Evolutionary conservation across 73 alveolate genomes (phyloP).

Genomic region (Paramecium sexaurelia): DNA sequence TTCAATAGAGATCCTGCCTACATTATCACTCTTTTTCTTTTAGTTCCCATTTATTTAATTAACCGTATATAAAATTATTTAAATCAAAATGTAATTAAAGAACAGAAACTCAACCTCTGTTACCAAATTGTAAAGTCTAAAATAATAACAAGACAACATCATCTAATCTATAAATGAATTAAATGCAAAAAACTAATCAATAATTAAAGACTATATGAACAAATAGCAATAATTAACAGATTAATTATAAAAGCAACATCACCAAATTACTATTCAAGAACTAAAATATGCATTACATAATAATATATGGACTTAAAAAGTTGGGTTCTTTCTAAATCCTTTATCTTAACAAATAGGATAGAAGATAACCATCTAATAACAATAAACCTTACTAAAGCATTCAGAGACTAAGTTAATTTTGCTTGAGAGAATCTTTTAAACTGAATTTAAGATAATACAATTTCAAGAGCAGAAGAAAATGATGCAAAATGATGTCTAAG

Average conservation of each 20-base stretch:
- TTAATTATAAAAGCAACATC: neutral
- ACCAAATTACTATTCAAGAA: neutral
- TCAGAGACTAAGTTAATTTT: neutral
- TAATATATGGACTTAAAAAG: neutral
- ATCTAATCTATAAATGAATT: neutral
- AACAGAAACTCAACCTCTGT: neutral
- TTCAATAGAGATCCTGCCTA: conserved; percentile 23
- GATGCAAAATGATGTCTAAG: neutral
- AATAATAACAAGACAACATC: neutral
- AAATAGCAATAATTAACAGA: neutral
- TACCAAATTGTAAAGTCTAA: neutral
- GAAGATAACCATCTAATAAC: neutral
- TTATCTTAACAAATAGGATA: neutral
- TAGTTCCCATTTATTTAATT: conserved; percentile 33
- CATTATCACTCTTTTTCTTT: conserved; percentile 42
- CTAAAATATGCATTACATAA: neutral
- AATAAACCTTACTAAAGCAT: neutral
- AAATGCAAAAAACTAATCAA: neutral
- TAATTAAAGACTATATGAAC: neutral
- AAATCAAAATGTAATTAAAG: neutral
- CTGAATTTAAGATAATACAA: neutral
- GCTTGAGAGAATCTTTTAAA: neutral
- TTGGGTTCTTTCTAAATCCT: neutral
- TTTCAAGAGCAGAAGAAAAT: neutral
- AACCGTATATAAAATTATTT: conserved; percentile 15